Percentiles rank a stretch among this genome's conserved stretches.
Conservation (phyloP, 441 rosid genomes). For the Melastoma candidum region DNA sequence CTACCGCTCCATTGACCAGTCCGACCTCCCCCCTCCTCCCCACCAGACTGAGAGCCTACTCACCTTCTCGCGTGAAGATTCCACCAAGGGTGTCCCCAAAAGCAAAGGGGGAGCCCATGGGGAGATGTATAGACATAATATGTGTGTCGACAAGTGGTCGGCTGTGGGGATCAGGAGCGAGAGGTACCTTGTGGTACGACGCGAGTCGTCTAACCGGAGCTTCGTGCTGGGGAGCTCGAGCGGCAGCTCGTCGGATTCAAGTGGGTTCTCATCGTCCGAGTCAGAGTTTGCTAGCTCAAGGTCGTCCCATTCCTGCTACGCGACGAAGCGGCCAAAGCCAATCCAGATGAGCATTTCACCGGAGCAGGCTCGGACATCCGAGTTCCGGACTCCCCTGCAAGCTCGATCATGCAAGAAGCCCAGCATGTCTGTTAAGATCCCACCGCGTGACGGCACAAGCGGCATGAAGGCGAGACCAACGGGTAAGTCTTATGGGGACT, state of each 20-base stretch:
- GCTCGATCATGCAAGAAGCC: constrained; percentile 1
- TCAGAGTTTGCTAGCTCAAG: constrained; percentile 4
- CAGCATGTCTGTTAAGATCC: neutral
- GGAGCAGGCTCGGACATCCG: no score
- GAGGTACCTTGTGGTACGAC: no score
- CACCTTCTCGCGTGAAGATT: neutral
- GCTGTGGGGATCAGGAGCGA: constrained; percentile 32
- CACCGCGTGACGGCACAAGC: constrained; percentile 25
- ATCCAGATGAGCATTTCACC: constrained; percentile 29
- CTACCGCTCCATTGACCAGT: constrained; percentile 56
- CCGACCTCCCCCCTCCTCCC: no score
- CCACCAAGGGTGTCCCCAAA: constrained; percentile 1
- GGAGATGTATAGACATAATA: constrained; percentile 23
- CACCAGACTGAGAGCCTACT: neutral
- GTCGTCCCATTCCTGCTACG: constrained; percentile 24
- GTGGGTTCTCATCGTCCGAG: no score
- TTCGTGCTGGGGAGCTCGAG: constrained; percentile 23
- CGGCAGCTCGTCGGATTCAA: constrained; percentile 22
- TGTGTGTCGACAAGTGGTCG: neutral
- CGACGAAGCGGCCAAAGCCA: constrained; percentile 34
- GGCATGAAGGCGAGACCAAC: constrained; percentile 41
- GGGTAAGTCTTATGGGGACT: constrained; percentile 52
- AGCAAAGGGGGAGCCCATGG: constrained; percentile 2
- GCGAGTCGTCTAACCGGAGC: no score
- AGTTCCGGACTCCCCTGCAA: no score